A percentile compares a stretch with the other conserved stretches of the same genome.
Conservation (phyloP, 441 rosid genomes). For the Metrosideros polymorpha region DNA sequence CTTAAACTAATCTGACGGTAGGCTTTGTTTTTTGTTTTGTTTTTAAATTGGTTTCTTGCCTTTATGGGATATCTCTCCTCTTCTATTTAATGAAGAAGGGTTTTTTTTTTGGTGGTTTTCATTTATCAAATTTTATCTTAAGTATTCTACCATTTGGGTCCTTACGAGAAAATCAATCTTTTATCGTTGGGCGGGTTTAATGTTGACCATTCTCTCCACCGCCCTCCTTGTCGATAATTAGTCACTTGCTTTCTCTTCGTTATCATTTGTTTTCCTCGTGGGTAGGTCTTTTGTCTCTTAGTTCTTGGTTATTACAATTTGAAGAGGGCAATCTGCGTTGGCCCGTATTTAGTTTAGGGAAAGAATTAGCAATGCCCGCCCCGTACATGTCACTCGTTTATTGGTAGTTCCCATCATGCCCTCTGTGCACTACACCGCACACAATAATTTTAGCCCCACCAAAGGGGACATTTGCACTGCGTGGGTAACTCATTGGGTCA, state of each 20-base stretch:
- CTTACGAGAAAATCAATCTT: neutral
- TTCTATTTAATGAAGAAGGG: neutral
- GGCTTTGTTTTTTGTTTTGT: neutral
- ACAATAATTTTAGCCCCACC: neutral
- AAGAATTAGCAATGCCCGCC: neutral
- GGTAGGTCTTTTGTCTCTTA: too few species aligned
- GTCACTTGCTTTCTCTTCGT: neutral
- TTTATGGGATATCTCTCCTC: neutral
- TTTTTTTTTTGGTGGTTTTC: neutral
- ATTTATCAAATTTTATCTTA: neutral
- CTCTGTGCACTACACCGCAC: neutral
- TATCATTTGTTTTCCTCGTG: neutral
- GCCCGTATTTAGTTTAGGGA: neutral
- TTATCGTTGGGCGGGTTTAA: neutral
- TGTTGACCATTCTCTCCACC: neutral
- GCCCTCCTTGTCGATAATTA: neutral
- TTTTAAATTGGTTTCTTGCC: neutral
- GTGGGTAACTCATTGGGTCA: too few species aligned
- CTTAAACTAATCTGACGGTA: constrained; percentile 9
- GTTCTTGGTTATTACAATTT: constrained; percentile 8
- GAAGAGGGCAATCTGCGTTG: neutral
- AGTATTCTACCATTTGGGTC: neutral
- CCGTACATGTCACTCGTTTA: neutral
- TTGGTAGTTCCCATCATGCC: neutral
- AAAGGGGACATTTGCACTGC: too few species aligned